These are phyloP conservation scores for Ogataea corticis DNA, from an alignment of 805 yeast species.

Conservation along the genomic window DNA sequence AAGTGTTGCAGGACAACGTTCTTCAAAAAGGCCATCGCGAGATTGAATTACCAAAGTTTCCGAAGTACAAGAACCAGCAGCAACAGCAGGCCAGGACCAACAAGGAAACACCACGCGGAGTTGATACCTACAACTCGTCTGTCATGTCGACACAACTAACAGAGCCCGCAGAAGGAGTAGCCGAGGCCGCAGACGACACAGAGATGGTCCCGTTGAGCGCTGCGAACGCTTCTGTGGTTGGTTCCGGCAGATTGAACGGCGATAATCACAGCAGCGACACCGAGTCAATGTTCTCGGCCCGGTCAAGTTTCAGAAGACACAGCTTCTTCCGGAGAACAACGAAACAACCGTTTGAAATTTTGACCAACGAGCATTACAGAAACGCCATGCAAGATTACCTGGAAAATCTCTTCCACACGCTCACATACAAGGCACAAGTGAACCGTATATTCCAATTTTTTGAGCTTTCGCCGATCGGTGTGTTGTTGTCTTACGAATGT, in stretches of 20 bases:
- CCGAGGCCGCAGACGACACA: conserved; percentile 6
- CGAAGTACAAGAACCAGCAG: conserved; percentile 29
- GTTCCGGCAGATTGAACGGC: neutral
- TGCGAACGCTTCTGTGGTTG: conserved; percentile 6
- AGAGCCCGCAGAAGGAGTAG: conserved; percentile 1
- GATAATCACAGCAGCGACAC: conserved; percentile 4
- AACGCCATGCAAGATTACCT: conserved; percentile 65
- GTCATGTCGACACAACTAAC: neutral
- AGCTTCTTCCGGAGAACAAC: conserved; percentile 15
- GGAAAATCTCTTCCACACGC: conserved; percentile 54
- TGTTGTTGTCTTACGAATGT: conserved; percentile 77
- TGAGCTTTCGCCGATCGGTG: conserved; percentile 86
- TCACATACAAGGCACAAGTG: conserved; percentile 76
- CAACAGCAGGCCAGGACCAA: conserved; percentile 1
- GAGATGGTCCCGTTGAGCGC: conserved; percentile 1
- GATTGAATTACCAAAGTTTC: conserved; percentile 40
- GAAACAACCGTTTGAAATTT: conserved; percentile 4
- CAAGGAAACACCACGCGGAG: conserved; percentile 1
- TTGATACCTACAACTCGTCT: conserved; percentile 12
- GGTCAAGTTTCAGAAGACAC: conserved; percentile 14
- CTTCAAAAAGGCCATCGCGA: conserved; percentile 24
- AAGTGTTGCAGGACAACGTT: conserved; percentile 44
- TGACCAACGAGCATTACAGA: conserved; percentile 37
- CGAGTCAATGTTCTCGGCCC: conserved; percentile 12
- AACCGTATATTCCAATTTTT: conserved; percentile 82